Percentiles rank a stretch among this genome's conserved stretches.
phyloP scores from a whole-genome alignment of 768 basidiomycete species.

The Imleria badia region DNA sequence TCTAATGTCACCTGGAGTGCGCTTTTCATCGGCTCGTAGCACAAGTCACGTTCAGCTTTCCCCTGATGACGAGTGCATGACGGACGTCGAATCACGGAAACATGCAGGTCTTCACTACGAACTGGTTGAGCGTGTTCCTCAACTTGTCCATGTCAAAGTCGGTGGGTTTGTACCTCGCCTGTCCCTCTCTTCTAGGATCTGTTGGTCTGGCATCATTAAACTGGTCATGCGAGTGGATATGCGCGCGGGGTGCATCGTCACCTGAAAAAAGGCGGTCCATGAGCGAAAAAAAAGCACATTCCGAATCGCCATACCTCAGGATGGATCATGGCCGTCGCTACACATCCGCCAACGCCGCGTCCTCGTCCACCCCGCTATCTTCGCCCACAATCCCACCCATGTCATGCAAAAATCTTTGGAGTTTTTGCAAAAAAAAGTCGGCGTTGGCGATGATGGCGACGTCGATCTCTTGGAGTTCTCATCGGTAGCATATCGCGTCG shows the following conservation, averaged over 20 bases:
- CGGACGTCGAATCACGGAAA: background rate
- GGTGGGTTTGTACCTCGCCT: slow-evolving; percentile 43
- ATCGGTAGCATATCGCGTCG: slow-evolving; percentile 66
- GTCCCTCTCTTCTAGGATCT: no score
- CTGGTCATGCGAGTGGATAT: no score
- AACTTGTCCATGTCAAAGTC: slow-evolving; percentile 90
- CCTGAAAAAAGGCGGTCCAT: no score
- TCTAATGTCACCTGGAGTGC: slow-evolving; percentile 53
- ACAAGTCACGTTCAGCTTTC: slow-evolving; percentile 66
- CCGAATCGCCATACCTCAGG: slow-evolving; percentile 18
- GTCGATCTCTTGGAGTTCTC: slow-evolving; percentile 79
- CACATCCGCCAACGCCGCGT: slow-evolving; percentile 17
- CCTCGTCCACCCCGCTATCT: slow-evolving; percentile 19
- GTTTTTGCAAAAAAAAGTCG: slow-evolving; percentile 74
- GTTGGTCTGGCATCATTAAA: no score
- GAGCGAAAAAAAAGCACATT: no score
- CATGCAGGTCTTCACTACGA: slow-evolving; percentile 77
- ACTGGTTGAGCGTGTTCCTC: slow-evolving; percentile 87
- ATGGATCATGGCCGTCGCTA: background rate
- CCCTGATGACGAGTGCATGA: slow-evolving; percentile 47
- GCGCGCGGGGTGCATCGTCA: no score
- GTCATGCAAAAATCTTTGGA: slow-evolving; percentile 81
- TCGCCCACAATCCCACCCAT: slow-evolving; percentile 27
- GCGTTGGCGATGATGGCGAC: slow-evolving; percentile 78
- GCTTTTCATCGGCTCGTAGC: slow-evolving; percentile 80